Conservation (phyloP, 1,139 yeast species). For the Debaryomyces fabryi region DNA sequence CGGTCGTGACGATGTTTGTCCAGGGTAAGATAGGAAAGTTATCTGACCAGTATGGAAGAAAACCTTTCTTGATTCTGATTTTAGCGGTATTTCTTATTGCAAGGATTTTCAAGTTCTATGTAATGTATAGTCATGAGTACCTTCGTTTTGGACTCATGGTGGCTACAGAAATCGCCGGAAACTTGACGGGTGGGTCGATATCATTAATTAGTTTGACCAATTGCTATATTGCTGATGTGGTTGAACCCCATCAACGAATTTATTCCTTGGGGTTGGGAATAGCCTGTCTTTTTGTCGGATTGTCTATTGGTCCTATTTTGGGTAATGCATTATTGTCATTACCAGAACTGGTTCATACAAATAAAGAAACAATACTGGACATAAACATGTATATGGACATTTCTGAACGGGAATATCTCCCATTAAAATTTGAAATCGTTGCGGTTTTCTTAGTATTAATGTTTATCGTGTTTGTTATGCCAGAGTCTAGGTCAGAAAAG, state of each 20-base stretch:
- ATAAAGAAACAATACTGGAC: not conserved
- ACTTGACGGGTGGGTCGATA: constrained; percentile 58
- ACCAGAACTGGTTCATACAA: not conserved
- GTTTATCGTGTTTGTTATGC: constrained; percentile 43
- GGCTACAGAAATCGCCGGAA: constrained; percentile 42
- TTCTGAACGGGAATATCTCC: constrained; percentile 26
- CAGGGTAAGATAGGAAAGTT: constrained; percentile 57
- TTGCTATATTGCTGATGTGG: constrained; percentile 68
- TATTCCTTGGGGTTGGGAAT: constrained; percentile 57
- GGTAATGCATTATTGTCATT: constrained; percentile 44
- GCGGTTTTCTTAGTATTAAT: constrained; percentile 28
- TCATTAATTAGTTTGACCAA: constrained; percentile 55
- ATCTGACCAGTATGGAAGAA: constrained; percentile 68
- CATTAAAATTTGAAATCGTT: constrained; percentile 34
- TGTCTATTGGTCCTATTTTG: constrained; percentile 64
- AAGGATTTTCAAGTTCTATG: constrained; percentile 26
- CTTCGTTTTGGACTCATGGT: constrained; percentile 37
- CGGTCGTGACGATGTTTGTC: constrained; percentile 37
- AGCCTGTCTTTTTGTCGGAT: constrained; percentile 62
- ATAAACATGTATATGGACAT: constrained; percentile 9
- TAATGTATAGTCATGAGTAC: constrained; percentile 33
- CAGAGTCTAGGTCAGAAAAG: constrained; percentile 59
- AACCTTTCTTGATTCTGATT: constrained; percentile 42
- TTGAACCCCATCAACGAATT: constrained; percentile 55
- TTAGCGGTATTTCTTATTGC: constrained; percentile 30